Conservation (phyloP, 805 yeast species). For the Wickerhamomyces kurtzmanii region DNA sequence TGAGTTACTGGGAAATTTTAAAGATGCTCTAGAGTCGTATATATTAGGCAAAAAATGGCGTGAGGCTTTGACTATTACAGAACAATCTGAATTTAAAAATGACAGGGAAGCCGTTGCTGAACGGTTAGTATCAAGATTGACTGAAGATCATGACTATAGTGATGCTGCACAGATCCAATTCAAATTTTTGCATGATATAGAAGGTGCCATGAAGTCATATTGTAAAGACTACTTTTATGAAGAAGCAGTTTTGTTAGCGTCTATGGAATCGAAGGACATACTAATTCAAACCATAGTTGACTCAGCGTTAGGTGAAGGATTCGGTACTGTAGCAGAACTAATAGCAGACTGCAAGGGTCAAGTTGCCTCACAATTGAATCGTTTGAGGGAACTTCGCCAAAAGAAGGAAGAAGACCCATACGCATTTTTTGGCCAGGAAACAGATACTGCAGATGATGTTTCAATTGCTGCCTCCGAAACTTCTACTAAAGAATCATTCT, state of each 20-base stretch:
- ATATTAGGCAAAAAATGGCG: constrained; percentile 70
- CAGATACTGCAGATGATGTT: constrained; percentile 82
- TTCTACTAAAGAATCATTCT: constrained; percentile 85
- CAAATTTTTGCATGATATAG: constrained; percentile 48
- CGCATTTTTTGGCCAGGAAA: constrained; percentile 64
- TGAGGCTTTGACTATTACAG: constrained; percentile 64
- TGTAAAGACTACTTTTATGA: constrained; percentile 72
- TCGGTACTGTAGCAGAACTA: constrained; percentile 78
- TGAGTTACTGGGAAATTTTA: constrained; percentile 52
- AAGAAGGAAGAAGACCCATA: constrained; percentile 82
- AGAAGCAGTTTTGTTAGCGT: constrained; percentile 63
- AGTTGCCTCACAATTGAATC: constrained; percentile 66
- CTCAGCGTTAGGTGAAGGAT: constrained; percentile 74
- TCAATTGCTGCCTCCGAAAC: constrained; percentile 93
- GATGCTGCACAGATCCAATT: constrained; percentile 76
- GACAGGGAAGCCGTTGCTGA: constrained; percentile 39
- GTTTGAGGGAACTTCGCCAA: constrained; percentile 76
- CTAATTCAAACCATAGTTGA: constrained; percentile 55
- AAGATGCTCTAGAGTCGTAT: constrained; percentile 62
- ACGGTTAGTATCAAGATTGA: constrained; percentile 46
- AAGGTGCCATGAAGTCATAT: constrained; percentile 53
- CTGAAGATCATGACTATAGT: constrained; percentile 60
- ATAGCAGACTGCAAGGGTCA: constrained; percentile 92
- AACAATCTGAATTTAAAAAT: constrained; percentile 27
- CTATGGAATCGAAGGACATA: constrained; percentile 28